Conservation (phyloP, 2,329 filamentous ascomycete genomes). For the Alternaria sp. region DNA sequence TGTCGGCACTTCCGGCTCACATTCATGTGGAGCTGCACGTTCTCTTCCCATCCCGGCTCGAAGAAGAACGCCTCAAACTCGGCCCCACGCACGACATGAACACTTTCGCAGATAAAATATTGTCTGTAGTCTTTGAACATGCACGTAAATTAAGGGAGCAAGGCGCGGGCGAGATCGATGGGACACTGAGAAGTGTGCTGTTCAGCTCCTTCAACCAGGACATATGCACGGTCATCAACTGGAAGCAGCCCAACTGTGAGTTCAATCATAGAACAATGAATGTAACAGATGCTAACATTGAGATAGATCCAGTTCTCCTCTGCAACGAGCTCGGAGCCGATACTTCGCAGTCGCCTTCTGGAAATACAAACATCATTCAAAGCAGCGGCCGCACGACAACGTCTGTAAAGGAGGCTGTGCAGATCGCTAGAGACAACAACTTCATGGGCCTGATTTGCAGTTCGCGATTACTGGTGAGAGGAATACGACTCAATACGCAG, state of each 20-base stretch:
- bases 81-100: constrained; percentile 85
- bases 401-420: constrained; percentile 93
- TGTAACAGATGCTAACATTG: constrained; percentile 14
- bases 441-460: constrained; percentile 97
- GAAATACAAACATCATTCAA: constrained; percentile 51
- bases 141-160: constrained; percentile 71
- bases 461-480: constrained; percentile 79
- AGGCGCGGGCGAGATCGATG: constrained; percentile 60
- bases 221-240: constrained; percentile 93
- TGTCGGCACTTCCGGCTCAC: constrained; percentile 74
- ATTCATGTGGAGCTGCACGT: constrained; percentile 94
- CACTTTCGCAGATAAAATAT: constrained; percentile 79
- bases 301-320: constrained; percentile 80
- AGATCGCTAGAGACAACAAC: constrained; percentile 93
- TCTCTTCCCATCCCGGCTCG: constrained; percentile 77
- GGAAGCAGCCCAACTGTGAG: constrained; percentile 96
- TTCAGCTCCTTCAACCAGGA: constrained; percentile 93
- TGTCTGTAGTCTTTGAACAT: constrained; percentile 89
- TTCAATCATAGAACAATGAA: constrained; percentile 10
- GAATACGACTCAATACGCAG: neutral
- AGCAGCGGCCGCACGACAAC: constrained; percentile 75
- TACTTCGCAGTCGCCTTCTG: constrained; percentile 47
- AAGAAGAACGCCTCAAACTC: constrained; percentile 73
- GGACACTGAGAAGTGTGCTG: constrained; percentile 82
- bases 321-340: constrained; percentile 87